These are phyloP conservation scores for Gamarada debralockiae DNA, from an alignment of 495 filamentous ascomycete genomes.

Conservation along the genomic window DNA sequence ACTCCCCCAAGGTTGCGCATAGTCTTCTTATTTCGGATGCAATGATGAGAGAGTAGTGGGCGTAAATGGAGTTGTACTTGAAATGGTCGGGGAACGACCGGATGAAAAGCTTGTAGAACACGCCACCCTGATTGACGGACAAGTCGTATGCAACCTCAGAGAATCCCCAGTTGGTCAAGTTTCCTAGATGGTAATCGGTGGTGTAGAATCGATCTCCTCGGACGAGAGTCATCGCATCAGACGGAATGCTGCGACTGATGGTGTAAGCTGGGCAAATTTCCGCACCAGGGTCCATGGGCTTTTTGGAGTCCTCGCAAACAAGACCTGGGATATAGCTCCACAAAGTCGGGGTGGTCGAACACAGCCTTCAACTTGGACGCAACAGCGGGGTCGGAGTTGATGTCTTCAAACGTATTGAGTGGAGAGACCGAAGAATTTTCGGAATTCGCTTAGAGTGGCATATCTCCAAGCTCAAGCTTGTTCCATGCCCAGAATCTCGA, in stretches of 20 bases:
- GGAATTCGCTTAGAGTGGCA: constrained; percentile 81
- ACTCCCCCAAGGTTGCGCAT: constrained; percentile 63
- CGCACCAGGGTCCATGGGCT: constrained; percentile 67
- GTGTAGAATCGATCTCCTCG: constrained; percentile 86
- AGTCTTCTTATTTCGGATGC: constrained; percentile 72
- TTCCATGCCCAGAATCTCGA: constrained; percentile 82
- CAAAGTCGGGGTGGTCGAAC: constrained; percentile 75
- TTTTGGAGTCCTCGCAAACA: constrained; percentile 74
- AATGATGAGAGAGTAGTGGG: constrained; percentile 79
- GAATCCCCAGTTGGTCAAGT: constrained; percentile 77
- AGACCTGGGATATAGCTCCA: constrained; percentile 83
- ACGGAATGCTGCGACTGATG: constrained; percentile 74
- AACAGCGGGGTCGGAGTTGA: constrained; percentile 73
- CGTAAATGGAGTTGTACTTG: constrained; percentile 73
- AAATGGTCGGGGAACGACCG: constrained; percentile 76
- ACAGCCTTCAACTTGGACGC: constrained; percentile 66
- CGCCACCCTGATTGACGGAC: constrained; percentile 73
- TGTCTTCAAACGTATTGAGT: constrained; percentile 74
- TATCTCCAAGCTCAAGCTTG: constrained; percentile 81
- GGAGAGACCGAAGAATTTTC: constrained; percentile 77
- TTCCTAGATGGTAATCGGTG: constrained; percentile 65
- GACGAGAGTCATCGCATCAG: constrained; percentile 81
- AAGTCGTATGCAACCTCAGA: constrained; percentile 64
- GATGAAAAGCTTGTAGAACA: constrained; percentile 77
- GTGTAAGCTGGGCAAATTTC: constrained; percentile 79